phyloP scores from a whole-genome alignment of 306 rosid species.

The Acmispon strigosus region DNA sequence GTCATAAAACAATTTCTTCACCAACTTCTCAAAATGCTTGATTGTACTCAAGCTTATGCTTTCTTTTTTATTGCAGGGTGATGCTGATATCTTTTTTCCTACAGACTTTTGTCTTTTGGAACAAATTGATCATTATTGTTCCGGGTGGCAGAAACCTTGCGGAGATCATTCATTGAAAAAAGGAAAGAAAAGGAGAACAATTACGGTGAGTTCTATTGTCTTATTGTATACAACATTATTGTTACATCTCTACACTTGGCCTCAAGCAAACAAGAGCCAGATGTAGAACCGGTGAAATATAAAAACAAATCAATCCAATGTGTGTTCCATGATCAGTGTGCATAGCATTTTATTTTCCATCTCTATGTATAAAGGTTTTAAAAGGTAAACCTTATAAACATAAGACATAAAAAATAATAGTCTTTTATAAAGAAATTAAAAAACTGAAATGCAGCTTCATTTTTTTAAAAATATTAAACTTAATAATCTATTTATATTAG shows the following conservation, averaged over 20 bases:
- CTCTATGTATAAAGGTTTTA: background rate
- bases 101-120: constrained; percentile 90
- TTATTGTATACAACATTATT: background rate
- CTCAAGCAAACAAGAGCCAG: background rate
- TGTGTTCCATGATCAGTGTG: background rate
- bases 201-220: constrained; percentile 46
- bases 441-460: too few species aligned
- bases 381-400: background rate
- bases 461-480: background rate
- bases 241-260: background rate
- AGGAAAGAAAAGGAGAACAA: constrained; percentile 88
- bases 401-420: background rate
- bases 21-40: background rate
- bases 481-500: background rate
- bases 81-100: constrained; percentile 92
- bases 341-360: background rate
- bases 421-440: background rate
- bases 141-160: constrained; percentile 64
- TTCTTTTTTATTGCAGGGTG: constrained; percentile 58
- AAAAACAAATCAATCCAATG: background rate
- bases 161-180: constrained; percentile 44
- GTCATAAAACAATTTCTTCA: background rate
- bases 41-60: constrained; percentile 2
- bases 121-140: constrained; percentile 80
- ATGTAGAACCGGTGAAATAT: background rate